These are phyloP conservation scores for Pestalotiopsis sp. DNA, from an alignment of 2,329 filamentous ascomycete species.

Conservation along the genomic window DNA sequence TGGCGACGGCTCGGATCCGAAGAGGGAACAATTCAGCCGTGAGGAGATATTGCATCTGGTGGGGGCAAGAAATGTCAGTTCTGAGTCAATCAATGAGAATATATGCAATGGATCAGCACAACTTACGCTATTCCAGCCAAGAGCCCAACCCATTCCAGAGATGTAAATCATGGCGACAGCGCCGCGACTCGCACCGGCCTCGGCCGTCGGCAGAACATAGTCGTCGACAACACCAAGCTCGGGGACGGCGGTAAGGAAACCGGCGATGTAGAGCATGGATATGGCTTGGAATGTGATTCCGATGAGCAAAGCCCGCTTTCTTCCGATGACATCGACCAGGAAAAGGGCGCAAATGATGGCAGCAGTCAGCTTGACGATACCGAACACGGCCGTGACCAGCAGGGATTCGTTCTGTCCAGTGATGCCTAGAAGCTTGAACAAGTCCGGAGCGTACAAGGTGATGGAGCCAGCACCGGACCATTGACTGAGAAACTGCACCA, in stretches of 20 bases:
- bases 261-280: constrained; percentile 62
- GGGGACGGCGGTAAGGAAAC: constrained; percentile 64
- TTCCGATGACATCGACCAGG: constrained; percentile 76
- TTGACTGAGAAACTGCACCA: constrained; percentile 71
- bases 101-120: constrained; percentile 32
- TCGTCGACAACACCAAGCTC: constrained; percentile 49
- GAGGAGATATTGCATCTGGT: constrained; percentile 72
- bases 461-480: constrained; percentile 74
- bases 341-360: constrained; percentile 72
- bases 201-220: constrained; percentile 44
- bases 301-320: constrained; percentile 64
- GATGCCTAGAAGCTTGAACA: constrained; percentile 72
- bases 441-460: constrained; percentile 73
- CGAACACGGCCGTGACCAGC: constrained; percentile 74
- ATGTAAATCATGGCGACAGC: constrained; percentile 75
- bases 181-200: constrained; percentile 60
- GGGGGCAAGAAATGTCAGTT: neutral
- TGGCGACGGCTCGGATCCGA: constrained; percentile 69
- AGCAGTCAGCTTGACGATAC: constrained; percentile 69
- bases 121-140: constrained; percentile 56
- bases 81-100: neutral
- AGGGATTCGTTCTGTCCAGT: constrained; percentile 68
- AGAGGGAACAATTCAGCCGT: constrained; percentile 78
- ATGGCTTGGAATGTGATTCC: constrained; percentile 65
- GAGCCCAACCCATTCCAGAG: constrained; percentile 67